These are phyloP conservation scores for Xanthoconium stramineum DNA, from an alignment of 768 basidiomycete species.

Conservation along the genomic window DNA sequence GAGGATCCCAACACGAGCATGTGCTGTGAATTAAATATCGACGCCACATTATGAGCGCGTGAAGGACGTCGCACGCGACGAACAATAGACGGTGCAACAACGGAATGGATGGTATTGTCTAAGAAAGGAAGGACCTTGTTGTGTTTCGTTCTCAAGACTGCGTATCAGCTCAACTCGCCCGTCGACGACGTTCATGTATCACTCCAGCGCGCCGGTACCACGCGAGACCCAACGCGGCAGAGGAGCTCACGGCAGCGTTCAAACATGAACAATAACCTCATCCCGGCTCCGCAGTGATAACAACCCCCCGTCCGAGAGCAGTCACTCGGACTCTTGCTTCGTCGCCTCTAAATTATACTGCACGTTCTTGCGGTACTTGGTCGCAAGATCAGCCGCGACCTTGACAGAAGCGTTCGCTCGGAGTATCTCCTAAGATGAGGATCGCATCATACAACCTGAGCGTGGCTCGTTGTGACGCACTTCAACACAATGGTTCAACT, in stretches of 20 bases:
- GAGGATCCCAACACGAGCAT: neutral
- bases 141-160: neutral
- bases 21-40: slow-evolving; percentile 15
- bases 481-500: slow-evolving; percentile 86
- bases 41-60: neutral
- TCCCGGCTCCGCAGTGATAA: neutral
- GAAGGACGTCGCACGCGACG: neutral
- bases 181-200: neutral
- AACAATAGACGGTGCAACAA: slow-evolving; percentile 21
- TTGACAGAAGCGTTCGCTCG: slow-evolving; percentile 75
- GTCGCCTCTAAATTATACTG: slow-evolving; percentile 86
- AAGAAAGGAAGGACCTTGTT: slow-evolving; percentile 21
- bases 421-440: slow-evolving; percentile 65
- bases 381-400: slow-evolving; percentile 77
- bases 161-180: neutral
- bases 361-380: slow-evolving; percentile 90
- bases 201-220: no score
- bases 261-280: no score
- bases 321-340: slow-evolving; percentile 30
- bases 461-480: slow-evolving; percentile 38
- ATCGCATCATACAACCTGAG: neutral
- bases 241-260: no score
- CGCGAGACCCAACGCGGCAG: no score
- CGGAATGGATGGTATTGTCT: slow-evolving; percentile 25
- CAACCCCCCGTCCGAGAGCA: neutral